Conservation (phyloP, 768 basidiomycete species). For the Lentinula lateritia region DNA sequence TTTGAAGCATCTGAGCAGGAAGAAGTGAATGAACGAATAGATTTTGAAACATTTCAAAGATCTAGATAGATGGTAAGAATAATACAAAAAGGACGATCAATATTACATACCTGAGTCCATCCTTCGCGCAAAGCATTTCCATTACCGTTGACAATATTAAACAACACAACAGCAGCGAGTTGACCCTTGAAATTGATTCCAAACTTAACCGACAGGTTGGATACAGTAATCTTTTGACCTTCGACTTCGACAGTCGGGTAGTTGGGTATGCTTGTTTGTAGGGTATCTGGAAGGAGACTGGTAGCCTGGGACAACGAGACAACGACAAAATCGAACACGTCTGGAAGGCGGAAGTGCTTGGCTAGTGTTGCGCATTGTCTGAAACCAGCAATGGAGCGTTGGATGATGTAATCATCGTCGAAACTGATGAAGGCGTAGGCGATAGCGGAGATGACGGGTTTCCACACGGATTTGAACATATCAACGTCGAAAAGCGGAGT, state of each 20-base stretch:
- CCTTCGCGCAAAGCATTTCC: slow-evolving; percentile 91
- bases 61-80: slow-evolving; percentile 35
- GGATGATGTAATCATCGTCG: slow-evolving; percentile 95
- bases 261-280: slow-evolving; percentile 68
- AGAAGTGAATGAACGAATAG: slow-evolving; percentile 91
- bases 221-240: slow-evolving; percentile 84
- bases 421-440: slow-evolving; percentile 95
- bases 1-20: slow-evolving; percentile 86
- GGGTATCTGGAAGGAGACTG: slow-evolving; percentile 70
- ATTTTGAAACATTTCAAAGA: slow-evolving; percentile 98
- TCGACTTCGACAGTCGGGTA: slow-evolving; percentile 90
- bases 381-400: slow-evolving; percentile 94
- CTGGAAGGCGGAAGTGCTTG: slow-evolving; percentile 80
- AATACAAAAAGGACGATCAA: not conserved
- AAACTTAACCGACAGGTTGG: slow-evolving; percentile 86
- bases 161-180: slow-evolving; percentile 92
- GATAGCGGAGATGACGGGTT: slow-evolving; percentile 87
- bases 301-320: slow-evolving; percentile 90
- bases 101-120: slow-evolving; percentile 72
- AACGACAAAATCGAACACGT: slow-evolving; percentile 97
- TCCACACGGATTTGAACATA: slow-evolving; percentile 95
- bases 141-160: slow-evolving; percentile 96
- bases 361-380: slow-evolving; percentile 94
- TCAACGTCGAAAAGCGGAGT: slow-evolving; percentile 78
- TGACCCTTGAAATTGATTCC: slow-evolving; percentile 95